Evolutionary conservation across 768 basidiomycete genomes (phyloP), one percentile per base, ranked within the genome.

Genomic region (Tylopilus balloui): DNA sequence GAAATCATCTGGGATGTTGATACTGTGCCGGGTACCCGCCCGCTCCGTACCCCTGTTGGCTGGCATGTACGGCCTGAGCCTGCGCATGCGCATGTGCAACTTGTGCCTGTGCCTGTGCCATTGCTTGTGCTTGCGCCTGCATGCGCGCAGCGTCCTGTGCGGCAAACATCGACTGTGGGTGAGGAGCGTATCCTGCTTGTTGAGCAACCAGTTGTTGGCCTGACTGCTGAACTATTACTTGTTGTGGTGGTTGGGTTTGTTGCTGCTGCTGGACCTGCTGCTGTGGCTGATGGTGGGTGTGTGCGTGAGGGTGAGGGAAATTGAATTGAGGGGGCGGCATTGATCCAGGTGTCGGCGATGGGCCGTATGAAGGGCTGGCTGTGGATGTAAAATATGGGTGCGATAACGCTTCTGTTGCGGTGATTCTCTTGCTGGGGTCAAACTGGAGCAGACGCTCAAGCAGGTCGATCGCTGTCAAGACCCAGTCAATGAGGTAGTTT

Each of bases 381-480:
- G 79, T 71, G 31, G 75, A 78, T 15, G 83, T 81, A 69, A 97
- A 96, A 69, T 97, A 97, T 0, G 92, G 89, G 60, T 99, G 96
- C 8, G 78, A 81, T 48, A 98, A 79, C 0, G 95, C 93, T 38
- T 97, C 89, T 10, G 85, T 83, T 21, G 95, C 95, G 12, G 92
- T 88, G 39, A 94, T 83, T 46, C 96, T 86, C 59, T 92, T 87
- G 24, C 84, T 77, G 2, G 96, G 96, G 63, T 98, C 96, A 62
- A 98, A 99, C 62, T 97, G 93, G 40, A 99, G 80, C 37, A 98
- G 81, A 41, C 86, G 83, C 67, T 98, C 96, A 37, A 99, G 83
- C 2, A 98, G 79, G 68, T 97, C 92, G 64, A 97, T 80, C 20
- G 95, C 95, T 75, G 56, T 25, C 25, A 48, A 23, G 13, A 48